Conservation (phyloP, 2,329 filamentous ascomycete genomes). For the Fusarium sp. region DNA sequence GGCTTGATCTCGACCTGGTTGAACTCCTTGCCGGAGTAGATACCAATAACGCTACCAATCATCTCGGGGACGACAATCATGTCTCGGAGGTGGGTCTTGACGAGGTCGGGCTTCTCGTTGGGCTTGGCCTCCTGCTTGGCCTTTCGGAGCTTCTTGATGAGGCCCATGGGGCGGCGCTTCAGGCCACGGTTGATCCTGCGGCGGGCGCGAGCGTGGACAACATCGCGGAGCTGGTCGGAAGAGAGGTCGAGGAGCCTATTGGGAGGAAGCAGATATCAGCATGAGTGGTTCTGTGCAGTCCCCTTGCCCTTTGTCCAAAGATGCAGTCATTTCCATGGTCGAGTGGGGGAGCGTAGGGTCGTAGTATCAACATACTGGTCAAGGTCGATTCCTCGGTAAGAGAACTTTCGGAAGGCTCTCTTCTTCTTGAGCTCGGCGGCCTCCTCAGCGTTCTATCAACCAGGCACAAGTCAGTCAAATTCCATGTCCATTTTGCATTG, state of each 20-base stretch:
- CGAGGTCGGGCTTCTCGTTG: conserved; percentile 99
- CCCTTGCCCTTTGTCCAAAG: conserved; percentile 15
- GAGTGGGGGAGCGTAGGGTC: conserved; percentile 44
- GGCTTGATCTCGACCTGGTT: conserved; percentile 99
- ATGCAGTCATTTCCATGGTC: conserved; percentile 24
- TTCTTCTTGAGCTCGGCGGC: conserved; percentile 99
- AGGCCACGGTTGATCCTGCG: conserved; percentile 99
- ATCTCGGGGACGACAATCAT: conserved; percentile 99
- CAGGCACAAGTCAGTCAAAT: conserved; percentile 47
- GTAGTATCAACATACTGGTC: conserved; percentile 82
- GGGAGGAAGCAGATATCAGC: conserved; percentile 37
- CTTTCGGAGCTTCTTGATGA: conserved; percentile 99
- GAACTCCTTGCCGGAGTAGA: conserved; percentile 99
- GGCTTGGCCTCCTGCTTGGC: conserved; percentile 98
- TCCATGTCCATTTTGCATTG: conserved; percentile 7
- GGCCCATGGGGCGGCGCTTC: conserved; percentile 99
- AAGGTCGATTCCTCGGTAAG: conserved; percentile 99
- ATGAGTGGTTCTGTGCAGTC: conserved; percentile 17
- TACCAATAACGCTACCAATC: conserved; percentile 98
- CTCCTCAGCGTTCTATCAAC: conserved; percentile 88
- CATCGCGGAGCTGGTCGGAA: conserved; percentile 98
- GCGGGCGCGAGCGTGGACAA: conserved; percentile 98
- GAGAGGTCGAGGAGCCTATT: conserved; percentile 96
- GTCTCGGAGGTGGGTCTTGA: conserved; percentile 99
- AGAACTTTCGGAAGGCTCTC: conserved; percentile 99